phyloP scores from a whole-genome alignment of 441 rosid genomes.

The Eruca vesicaria region DNA sequence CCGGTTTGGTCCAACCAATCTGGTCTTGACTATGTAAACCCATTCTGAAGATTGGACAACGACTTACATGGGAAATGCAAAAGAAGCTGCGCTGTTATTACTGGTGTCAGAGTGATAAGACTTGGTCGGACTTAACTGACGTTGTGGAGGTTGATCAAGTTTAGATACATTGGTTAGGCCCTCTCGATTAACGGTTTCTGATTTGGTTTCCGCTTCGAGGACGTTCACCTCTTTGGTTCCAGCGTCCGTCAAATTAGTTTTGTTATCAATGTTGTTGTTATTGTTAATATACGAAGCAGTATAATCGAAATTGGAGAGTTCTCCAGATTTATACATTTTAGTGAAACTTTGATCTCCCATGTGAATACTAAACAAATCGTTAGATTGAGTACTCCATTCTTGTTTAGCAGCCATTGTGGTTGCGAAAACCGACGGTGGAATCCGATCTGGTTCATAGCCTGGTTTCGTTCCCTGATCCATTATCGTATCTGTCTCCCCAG shows the following conservation, averaged over 20 bases:
- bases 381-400: conserved; percentile 88
- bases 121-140: conserved; percentile 15
- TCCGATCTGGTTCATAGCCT: conserved; percentile 57
- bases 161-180: neutral
- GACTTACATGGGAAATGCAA: conserved; percentile 34
- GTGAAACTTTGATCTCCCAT: conserved; percentile 66
- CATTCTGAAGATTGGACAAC: neutral
- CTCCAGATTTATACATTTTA: conserved; percentile 71
- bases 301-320: conserved; percentile 53
- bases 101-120: conserved; percentile 24
- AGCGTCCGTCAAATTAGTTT: neutral
- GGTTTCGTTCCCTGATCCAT: conserved; percentile 18
- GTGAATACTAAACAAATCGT: conserved; percentile 80
- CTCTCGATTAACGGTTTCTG: neutral
- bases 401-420: conserved; percentile 41
- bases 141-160: conserved; percentile 10
- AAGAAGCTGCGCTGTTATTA: conserved; percentile 25
- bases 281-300: conserved; percentile 4
- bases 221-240: conserved; percentile 7
- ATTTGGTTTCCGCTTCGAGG: neutral
- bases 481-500: neutral
- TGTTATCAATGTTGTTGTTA: conserved; percentile 11
- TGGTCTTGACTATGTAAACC: neutral
- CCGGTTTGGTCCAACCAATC: neutral
- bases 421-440: conserved; percentile 61